Conservation (phyloP, 1,139 yeast species). For the Wickerhamomyces sp. region DNA sequence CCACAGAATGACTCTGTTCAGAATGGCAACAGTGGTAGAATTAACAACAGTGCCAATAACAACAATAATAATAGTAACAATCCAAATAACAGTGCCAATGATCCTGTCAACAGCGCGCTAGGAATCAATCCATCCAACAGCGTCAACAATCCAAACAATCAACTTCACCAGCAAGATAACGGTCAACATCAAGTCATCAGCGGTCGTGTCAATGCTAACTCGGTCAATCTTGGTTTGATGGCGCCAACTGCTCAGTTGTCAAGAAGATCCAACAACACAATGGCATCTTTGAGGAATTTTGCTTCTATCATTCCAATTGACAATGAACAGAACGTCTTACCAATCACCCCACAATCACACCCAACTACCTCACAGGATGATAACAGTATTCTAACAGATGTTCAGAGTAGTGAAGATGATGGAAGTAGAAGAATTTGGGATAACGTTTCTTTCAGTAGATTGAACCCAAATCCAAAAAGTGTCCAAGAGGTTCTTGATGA, state of each 20-base stretch:
- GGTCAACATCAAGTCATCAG: neutral
- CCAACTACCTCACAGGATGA: slow-evolving; percentile 4
- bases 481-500: slow-evolving; percentile 23
- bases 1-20: neutral
- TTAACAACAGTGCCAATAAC: slow-evolving; percentile 1
- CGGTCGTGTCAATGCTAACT: neutral
- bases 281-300: slow-evolving; percentile 4
- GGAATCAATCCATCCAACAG: slow-evolving; percentile 3
- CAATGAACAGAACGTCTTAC: slow-evolving; percentile 4
- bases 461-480: slow-evolving; percentile 20
- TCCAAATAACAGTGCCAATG: neutral
- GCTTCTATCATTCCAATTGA: slow-evolving; percentile 7
- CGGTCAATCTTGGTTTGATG: neutral
- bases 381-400: neutral
- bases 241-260: neutral
- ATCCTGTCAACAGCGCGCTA: neutral
- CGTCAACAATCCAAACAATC: slow-evolving; percentile 3
- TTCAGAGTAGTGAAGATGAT: slow-evolving; percentile 7
- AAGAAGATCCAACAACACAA: slow-evolving; percentile 1
- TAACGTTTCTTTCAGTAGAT: slow-evolving; percentile 12
- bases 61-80: no score
- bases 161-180: slow-evolving; percentile 1
- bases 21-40: neutral
- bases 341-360: slow-evolving; percentile 3
- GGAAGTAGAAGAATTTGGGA: slow-evolving; percentile 17